A percentile compares a stretch with the other conserved stretches of the same genome.
Conservation (phyloP, 805 yeast species). For the Yamadazyma philogaea region DNA sequence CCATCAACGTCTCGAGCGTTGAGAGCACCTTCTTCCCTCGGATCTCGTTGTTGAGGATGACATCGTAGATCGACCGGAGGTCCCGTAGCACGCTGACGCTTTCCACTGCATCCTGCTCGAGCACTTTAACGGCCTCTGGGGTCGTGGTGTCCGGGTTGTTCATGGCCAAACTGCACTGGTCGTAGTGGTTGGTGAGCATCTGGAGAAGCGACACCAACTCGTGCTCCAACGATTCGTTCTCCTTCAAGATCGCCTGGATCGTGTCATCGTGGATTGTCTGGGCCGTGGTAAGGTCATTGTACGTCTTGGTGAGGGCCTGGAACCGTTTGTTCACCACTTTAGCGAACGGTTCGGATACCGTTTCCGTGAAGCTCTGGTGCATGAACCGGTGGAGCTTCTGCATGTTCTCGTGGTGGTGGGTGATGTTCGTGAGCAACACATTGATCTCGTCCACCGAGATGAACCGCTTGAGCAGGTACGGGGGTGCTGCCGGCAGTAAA, state of each 20-base stretch:
- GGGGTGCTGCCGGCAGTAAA: too few species aligned
- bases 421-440: slow-evolving; percentile 23
- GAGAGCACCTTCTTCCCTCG: slow-evolving; percentile 25
- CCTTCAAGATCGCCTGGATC: slow-evolving; percentile 28
- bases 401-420: slow-evolving; percentile 25
- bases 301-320: slow-evolving; percentile 15
- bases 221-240: slow-evolving; percentile 52
- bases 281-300: slow-evolving; percentile 19
- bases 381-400: slow-evolving; percentile 18
- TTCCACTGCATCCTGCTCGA: slow-evolving; percentile 53
- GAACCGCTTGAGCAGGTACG: slow-evolving; percentile 27
- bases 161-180: slow-evolving; percentile 61
- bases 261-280: slow-evolving; percentile 17
- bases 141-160: slow-evolving; percentile 11
- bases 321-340: slow-evolving; percentile 15
- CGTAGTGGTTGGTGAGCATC: slow-evolving; percentile 77
- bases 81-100: slow-evolving; percentile 53
- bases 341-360: slow-evolving; percentile 16
- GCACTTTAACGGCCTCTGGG: slow-evolving; percentile 32
- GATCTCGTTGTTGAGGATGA: slow-evolving; percentile 33
- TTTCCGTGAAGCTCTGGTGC: slow-evolving; percentile 16
- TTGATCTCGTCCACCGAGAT: slow-evolving; percentile 32
- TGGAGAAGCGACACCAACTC: slow-evolving; percentile 69
- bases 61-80: slow-evolving; percentile 37
- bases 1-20: slow-evolving; percentile 14